phyloP scores from a whole-genome alignment of 495 filamentous ascomycete genomes.

The Aspergillus affinis region DNA sequence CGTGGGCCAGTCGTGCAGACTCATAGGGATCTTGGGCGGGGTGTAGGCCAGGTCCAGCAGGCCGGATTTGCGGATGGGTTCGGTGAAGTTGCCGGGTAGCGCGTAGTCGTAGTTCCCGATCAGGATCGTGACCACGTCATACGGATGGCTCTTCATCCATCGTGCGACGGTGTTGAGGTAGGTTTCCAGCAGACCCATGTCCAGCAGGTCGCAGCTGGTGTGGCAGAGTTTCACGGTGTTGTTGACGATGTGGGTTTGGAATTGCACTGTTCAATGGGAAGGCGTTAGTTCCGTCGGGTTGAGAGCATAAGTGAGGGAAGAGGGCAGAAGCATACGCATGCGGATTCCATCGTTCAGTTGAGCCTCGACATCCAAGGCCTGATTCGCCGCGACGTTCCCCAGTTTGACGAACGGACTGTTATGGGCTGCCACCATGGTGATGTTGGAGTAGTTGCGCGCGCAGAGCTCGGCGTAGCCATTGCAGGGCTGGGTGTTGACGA shows the following conservation, averaged over 20 bases:
- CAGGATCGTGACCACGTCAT: conserved; percentile 88
- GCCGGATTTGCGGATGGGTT: conserved; percentile 64
- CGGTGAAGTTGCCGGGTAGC: conserved; percentile 56
- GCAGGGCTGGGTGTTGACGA: conserved; percentile 75
- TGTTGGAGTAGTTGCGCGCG: conserved; percentile 77
- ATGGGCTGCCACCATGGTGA: conserved; percentile 83
- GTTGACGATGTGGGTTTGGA: conserved; percentile 72
- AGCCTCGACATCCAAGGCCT: conserved; percentile 62
- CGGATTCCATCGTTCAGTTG: conserved; percentile 89
- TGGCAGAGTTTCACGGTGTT: conserved; percentile 66
- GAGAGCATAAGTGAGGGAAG: not conserved
- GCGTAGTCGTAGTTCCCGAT: conserved; percentile 80
- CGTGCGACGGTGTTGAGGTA: conserved; percentile 67
- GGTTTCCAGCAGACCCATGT: conserved; percentile 72
- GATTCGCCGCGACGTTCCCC: conserved; percentile 77
- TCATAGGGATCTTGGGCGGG: conserved; percentile 67
- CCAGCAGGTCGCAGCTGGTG: conserved; percentile 74
- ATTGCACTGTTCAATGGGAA: conserved; percentile 60
- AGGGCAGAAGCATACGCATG: conserved; percentile 53
- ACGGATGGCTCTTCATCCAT: conserved; percentile 78
- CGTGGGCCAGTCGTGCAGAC: conserved; percentile 78
- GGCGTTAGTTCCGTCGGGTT: conserved; percentile 5
- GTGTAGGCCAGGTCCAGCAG: conserved; percentile 69
- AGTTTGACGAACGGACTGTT: conserved; percentile 77
- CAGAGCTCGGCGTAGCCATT: conserved; percentile 89